Evolutionary conservation across 2,329 filamentous ascomycete genomes (phyloP).

Genomic region (Cladobotryum mycophilum): DNA sequence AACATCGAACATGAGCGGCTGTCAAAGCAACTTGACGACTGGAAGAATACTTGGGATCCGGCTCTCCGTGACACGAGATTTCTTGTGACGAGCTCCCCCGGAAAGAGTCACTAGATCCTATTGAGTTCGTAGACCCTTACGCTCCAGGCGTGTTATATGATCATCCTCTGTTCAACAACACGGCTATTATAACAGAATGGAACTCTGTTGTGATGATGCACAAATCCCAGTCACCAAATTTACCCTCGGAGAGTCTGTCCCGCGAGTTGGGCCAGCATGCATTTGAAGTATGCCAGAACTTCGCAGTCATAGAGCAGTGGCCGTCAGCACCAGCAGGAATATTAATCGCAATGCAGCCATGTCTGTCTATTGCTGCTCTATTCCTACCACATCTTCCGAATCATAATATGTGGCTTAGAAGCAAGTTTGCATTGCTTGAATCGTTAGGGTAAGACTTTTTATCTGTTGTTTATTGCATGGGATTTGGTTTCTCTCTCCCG

Average conservation of each 20-base stretch:
- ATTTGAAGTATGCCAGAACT: constrained; percentile 67
- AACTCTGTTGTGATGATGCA: constrained; percentile 76
- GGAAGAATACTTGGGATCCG: constrained; percentile 54
- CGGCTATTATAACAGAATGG: constrained; percentile 70
- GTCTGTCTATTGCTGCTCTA: constrained; percentile 67
- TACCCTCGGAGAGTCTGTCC: constrained; percentile 43
- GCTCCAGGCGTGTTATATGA: constrained; percentile 62
- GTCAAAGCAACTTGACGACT: constrained; percentile 38
- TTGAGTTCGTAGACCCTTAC: constrained; percentile 71
- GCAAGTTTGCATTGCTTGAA: constrained; percentile 74
- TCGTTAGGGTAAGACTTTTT: constrained; percentile 59
- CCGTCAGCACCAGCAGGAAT: constrained; percentile 63
- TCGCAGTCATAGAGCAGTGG: constrained; percentile 71
- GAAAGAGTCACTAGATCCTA: constrained; percentile 43
- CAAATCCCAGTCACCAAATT: constrained; percentile 61
- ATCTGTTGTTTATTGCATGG: background rate
- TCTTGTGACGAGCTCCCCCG: constrained; percentile 56
- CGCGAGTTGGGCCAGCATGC: constrained; percentile 56
- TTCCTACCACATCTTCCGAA: constrained; percentile 71
- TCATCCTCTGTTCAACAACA: constrained; percentile 66
- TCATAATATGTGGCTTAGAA: constrained; percentile 72
- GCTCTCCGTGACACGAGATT: constrained; percentile 55
- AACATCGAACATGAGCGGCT: constrained; percentile 52
- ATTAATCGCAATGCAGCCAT: constrained; percentile 67
- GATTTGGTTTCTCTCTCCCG: constrained; percentile 1